phyloP scores from a whole-genome alignment of 176 grass and related monocot species.

The Lolium multiflorum region DNA sequence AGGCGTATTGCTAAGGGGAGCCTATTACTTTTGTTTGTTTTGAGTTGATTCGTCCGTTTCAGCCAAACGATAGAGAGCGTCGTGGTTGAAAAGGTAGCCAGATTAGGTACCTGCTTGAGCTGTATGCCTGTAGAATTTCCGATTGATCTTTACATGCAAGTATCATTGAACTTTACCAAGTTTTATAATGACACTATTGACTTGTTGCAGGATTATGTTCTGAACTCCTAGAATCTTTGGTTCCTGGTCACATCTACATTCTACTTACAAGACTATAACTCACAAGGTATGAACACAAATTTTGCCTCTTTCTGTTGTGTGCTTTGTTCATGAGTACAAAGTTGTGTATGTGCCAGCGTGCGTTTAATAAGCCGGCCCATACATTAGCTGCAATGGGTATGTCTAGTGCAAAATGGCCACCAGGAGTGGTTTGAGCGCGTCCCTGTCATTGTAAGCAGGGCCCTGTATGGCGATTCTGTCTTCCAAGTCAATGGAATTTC shows the following conservation, averaged over 20 bases:
- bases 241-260: neutral
- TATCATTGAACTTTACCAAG: neutral
- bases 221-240: slow-evolving; percentile 6
- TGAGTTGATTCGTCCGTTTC: neutral
- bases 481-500: neutral
- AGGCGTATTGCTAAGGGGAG: slow-evolving; percentile 7
- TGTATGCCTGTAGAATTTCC: neutral
- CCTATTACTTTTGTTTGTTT: neutral
- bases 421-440: neutral
- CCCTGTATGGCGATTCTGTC: neutral
- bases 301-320: neutral
- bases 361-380: neutral
- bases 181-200: neutral
- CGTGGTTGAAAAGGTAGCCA: slow-evolving; percentile 39
- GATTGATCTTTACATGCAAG: slow-evolving; percentile 3
- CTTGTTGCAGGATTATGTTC: slow-evolving; percentile 37
- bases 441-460: neutral
- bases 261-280: slow-evolving; percentile 22
- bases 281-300: slow-evolving; percentile 27
- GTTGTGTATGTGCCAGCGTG: neutral
- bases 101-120: slow-evolving; percentile 2
- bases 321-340: neutral
- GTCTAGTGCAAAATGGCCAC: neutral
- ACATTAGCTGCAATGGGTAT: slow-evolving; percentile 7
- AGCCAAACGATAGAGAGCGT: neutral